Conservation (phyloP, 2,329 filamentous ascomycete genomes). For the Neonectria magnoliae region DNA sequence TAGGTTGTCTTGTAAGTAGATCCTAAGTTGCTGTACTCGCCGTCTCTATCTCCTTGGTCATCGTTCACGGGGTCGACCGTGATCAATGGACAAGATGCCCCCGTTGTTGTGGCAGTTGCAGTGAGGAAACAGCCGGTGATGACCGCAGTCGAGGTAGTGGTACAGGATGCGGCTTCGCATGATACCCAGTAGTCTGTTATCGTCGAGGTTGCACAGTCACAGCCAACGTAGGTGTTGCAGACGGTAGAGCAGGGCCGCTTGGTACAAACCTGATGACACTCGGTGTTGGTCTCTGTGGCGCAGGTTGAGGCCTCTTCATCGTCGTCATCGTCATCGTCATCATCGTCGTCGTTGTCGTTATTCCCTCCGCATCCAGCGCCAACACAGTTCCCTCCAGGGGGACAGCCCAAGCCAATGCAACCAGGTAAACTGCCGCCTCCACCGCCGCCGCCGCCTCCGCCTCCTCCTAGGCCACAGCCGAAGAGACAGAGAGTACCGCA, state of each 20-base stretch:
- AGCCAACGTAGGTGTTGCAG: conserved; percentile 25
- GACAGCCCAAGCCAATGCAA: conserved; percentile 21
- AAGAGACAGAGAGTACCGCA: conserved; percentile 20
- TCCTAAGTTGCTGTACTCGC: background rate
- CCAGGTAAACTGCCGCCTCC: conserved; percentile 13
- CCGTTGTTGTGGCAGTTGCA: conserved; percentile 20
- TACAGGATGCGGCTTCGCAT: conserved; percentile 16
- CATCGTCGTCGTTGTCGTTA: conserved; percentile 1
- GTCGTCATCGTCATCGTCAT: conserved; percentile 15
- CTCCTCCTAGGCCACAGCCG: conserved; percentile 9
- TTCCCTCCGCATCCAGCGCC: conserved; percentile 15
- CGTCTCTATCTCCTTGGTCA: conserved; percentile 2
- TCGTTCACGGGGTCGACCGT: background rate
- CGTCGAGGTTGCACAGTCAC: conserved; percentile 21
- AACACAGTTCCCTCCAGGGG: conserved; percentile 17
- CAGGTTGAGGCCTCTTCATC: conserved; percentile 14
- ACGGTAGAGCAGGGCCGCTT: conserved; percentile 17
- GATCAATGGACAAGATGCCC: background rate
- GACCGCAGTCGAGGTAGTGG: conserved; percentile 8
- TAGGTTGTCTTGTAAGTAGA: conserved; percentile 3
- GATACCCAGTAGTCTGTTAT: conserved; percentile 28
- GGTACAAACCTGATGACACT: conserved; percentile 24
- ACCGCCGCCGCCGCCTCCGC: conserved; percentile 2
- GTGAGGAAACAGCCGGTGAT: conserved; percentile 21
- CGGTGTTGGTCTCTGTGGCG: conserved; percentile 26